These are phyloP conservation scores for Pyracantha coccinea DNA, from an alignment of 331 rosid species.

Conservation along the genomic window DNA sequence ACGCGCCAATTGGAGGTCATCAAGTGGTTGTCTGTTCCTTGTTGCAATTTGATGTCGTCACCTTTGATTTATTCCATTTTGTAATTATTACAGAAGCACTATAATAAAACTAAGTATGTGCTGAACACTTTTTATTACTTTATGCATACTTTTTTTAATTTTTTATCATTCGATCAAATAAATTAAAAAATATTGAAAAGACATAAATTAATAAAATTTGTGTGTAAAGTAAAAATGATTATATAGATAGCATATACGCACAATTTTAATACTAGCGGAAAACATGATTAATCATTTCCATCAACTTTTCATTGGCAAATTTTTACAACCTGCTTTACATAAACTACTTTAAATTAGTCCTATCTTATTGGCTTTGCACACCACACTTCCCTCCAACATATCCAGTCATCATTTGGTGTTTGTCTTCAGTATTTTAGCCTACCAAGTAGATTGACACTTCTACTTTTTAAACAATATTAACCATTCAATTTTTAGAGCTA, in stretches of 20 bases:
- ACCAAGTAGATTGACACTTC: too few relatives aligned
- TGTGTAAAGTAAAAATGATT: too few relatives aligned
- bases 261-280: too few relatives aligned
- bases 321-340: not conserved
- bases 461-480: too few relatives aligned
- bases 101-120: not conserved
- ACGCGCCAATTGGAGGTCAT: not conserved
- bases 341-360: not conserved
- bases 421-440: too few relatives aligned
- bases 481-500: too few relatives aligned
- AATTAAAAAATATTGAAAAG: too few relatives aligned
- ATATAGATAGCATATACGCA: too few relatives aligned
- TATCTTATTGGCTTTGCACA: not conserved
- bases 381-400: not conserved
- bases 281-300: not conserved
- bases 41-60: not conserved
- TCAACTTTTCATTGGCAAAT: not conserved
- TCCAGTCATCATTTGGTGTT: not conserved
- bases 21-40: not conserved
- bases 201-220: too few relatives aligned
- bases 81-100: not conserved
- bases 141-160: fast-evolving
- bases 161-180: too few relatives aligned
- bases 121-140: fast-evolving
- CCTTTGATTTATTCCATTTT: not conserved